Evolutionary conservation across 106 monocot species (phyloP).

Genomic region (Platanthera guangdongensis): DNA sequence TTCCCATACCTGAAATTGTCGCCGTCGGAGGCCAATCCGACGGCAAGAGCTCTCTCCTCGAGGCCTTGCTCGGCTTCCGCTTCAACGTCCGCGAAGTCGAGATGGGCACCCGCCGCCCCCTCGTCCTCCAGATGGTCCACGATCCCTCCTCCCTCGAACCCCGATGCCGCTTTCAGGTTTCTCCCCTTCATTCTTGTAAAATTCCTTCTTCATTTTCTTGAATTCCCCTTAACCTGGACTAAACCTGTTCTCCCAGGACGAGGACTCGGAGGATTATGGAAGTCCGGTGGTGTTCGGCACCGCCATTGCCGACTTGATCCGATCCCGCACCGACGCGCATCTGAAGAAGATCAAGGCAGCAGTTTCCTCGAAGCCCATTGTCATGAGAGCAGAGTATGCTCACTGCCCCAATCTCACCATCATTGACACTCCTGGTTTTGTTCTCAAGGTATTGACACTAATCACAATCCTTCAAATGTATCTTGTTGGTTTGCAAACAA

Average conservation of each 20-base stretch:
- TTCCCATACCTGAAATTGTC: constrained; percentile 96
- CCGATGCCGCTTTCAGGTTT: constrained; percentile 87
- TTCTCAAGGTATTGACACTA: constrained; percentile 61
- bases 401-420: constrained; percentile 97
- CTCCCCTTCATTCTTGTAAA: neutral
- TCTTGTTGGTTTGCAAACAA: too few relatives aligned
- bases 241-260: constrained; percentile 42
- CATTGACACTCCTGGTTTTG: constrained; percentile 98
- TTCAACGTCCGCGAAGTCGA: constrained; percentile 99
- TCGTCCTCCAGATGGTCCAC: constrained; percentile 98
- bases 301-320: constrained; percentile 84
- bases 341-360: constrained; percentile 62
- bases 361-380: constrained; percentile 84
- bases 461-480: neutral
- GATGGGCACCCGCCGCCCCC: constrained; percentile 95
- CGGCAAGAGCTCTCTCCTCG: constrained; percentile 94
- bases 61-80: constrained; percentile 90
- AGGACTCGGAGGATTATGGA: constrained; percentile 98
- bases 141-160: constrained; percentile 82
- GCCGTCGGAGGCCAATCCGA: constrained; percentile 93
- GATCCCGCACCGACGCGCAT: constrained; percentile 73
- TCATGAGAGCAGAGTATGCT: constrained; percentile 96
- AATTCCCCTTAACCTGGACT: neutral
- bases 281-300: constrained; percentile 57
- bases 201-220: neutral